A percentile compares a stretch with the other conserved stretches of the same genome.
phyloP scores from a whole-genome alignment of 176 grass and related monocot genomes.

The Avena atlantica region DNA sequence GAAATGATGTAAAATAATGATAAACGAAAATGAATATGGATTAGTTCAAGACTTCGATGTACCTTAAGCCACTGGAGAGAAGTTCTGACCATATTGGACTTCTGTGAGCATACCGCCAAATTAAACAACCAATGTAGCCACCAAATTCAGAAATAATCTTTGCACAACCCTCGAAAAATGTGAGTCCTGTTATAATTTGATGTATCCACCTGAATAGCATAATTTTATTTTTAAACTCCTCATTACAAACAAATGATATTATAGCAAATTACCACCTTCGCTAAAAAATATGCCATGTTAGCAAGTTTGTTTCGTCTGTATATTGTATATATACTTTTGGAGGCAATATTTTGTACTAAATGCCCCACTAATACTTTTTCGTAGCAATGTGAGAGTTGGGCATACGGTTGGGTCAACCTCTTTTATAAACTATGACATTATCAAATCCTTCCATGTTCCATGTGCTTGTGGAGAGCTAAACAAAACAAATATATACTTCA shows the following conservation, averaged over 20 bases:
- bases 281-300: neutral
- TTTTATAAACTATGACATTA: neutral
- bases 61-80: slow-evolving; percentile 95
- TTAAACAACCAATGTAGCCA: slow-evolving; percentile 69
- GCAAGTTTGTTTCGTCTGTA: neutral
- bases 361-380: neutral
- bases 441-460: slow-evolving; percentile 16
- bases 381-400: neutral
- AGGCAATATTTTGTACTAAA: neutral
- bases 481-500: neutral
- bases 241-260: slow-evolving; percentile 1
- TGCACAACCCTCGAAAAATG: slow-evolving; percentile 64
- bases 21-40: neutral
- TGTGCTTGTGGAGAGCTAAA: slow-evolving; percentile 14
- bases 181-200: slow-evolving; percentile 26
- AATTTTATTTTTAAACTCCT: slow-evolving; percentile 25
- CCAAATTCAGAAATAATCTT: slow-evolving; percentile 83
- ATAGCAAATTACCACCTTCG: neutral
- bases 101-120: slow-evolving; percentile 66
- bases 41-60: slow-evolving; percentile 22
- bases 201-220: neutral
- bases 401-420: slow-evolving; percentile 15
- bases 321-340: neutral
- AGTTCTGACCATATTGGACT: slow-evolving; percentile 48
- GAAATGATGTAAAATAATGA: slow-evolving; percentile 15